Base-by-base conservation (phyloP, 2,329 filamentous ascomycete species). In the Chaetomiaceae sp. region DNA sequence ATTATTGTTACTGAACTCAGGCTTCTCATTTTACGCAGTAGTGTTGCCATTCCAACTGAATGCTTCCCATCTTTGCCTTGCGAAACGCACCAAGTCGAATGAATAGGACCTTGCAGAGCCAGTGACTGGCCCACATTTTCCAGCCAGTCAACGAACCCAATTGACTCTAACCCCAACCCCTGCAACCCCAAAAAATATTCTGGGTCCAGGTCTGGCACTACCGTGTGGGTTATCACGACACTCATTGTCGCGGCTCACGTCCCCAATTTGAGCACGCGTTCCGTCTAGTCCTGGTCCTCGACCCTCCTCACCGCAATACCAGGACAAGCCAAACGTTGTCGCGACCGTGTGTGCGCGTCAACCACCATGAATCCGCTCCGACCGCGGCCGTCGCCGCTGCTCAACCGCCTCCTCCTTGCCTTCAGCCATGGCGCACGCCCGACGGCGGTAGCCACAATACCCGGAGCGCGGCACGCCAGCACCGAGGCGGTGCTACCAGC, bases 181-280 rank as follows among this genome's bases (percentile, higher is more conserved):
- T 26, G 17, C 22, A n/a, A 24, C 12, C 19, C 44, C 48, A 44
- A 53, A 53, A 53, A 53, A 42, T 51, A 48, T 53, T 53, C 32
- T 33, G 43, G 43, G 35, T 38, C 42, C 38, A 19, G 24, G 3
- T n/a, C 17, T 26, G 4, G n/a, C n/a, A n/a, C n/a, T n/a, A n/a
- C n/a, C n/a, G n/a, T n/a, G n/a, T n/a, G n/a, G n/a, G n/a, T n/a
- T n/a, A n/a, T n/a, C n/a, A n/a, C n/a, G n/a, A n/a, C n/a, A n/a
- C n/a, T n/a, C n/a, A n/a, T n/a, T n/a, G n/a, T n/a, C n/a, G n/a
- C n/a, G n/a, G n/a, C n/a, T n/a, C n/a, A n/a, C n/a, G n/a, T n/a
- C n/a, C n/a, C n/a, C n/a, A n/a, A n/a, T n/a, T n/a, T n/a, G n/a
- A n/a, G n/a, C n/a, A n/a, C n/a, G n/a, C n/a, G n/a, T n/a, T n/a